Evolutionary conservation across 106 monocot species (phyloP), one percentile per base, ranked within the genome.

Genomic region (Hemerocallis citrina): DNA sequence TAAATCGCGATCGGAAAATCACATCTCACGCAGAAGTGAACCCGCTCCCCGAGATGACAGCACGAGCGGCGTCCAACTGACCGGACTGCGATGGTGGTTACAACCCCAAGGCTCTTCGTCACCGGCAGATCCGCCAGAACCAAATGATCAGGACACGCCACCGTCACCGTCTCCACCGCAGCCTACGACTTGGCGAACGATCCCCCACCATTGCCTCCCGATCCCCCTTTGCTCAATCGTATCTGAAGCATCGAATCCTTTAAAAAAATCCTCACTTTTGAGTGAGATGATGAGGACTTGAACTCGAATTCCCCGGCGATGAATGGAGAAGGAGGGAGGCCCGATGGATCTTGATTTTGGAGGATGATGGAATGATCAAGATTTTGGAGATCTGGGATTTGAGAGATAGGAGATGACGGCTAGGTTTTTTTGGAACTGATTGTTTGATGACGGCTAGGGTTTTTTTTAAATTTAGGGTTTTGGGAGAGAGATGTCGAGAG

Each of bases 161-260:
- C 61, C 50, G 69, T 69, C 29, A 69, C 61, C 28, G 51, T 64
- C 65, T 82, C 91, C 23, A 29, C 60, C 32, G 67, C 31, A 5
- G 58, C 30, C 4, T 78, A 12, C 19, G 67, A 25, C 47, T 57
- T 43, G 24, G 48, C 62, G 0, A 7, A 23, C 50, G 65, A 48
- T 31, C 48, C 60, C 3, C 73, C 67, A 10, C 73, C 74, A 36
- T 75, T 72, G 24, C 69, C 81, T 43, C 56, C 46, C n/a, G 83
- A 33, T 85, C 55, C 54, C 9, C 57, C 34, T 19, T 57, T 57
- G 57, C 57, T 57, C 20, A 91, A 65, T 12, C 91, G 78, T 44
- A 91, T 91, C 74, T 85, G 85, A 12, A 90, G 89, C 89, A 85
- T 90, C 16, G 2, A n/a, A n/a, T n/a, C n/a, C n/a, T n/a, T n/a